These are phyloP conservation scores for Hericium coralloides DNA, from an alignment of 768 basidiomycete species.

Conservation along the genomic window DNA sequence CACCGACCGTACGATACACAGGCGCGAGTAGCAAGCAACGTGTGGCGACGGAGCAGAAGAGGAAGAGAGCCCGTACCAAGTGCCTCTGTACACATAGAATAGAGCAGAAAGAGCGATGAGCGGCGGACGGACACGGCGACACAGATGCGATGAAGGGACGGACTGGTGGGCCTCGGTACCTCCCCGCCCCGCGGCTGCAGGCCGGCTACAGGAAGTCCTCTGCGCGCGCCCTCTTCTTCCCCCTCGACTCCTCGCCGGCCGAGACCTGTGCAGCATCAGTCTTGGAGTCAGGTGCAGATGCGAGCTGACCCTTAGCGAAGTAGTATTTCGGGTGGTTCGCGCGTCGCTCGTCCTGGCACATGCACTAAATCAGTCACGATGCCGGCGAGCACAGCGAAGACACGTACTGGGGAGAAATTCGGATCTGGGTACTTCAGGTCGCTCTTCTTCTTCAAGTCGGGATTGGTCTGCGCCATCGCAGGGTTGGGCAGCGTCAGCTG, in stretches of 20 bases:
- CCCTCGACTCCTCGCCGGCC: slow-evolving; percentile 51
- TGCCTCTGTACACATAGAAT: not conserved
- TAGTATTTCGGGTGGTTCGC: slow-evolving; percentile 58
- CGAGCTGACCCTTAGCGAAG: slow-evolving; percentile 31
- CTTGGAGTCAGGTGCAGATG: slow-evolving; percentile 22
- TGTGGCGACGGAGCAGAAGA: not conserved
- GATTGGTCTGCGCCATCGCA: slow-evolving; percentile 53
- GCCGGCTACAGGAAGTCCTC: slow-evolving; percentile 65
- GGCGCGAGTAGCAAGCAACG: too few relatives aligned
- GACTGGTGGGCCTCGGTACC: slow-evolving; percentile 20
- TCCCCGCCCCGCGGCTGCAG: not conserved
- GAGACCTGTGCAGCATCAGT: slow-evolving; percentile 21
- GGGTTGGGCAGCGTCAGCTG: slow-evolving; percentile 44
- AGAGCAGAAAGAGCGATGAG: slow-evolving; percentile 13
- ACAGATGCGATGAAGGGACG: slow-evolving; percentile 20
- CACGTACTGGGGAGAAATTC: slow-evolving; percentile 69
- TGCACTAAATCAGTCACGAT: not conserved
- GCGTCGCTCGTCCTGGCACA: slow-evolving; percentile 65
- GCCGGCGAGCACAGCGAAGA: not conserved
- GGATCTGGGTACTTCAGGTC: slow-evolving; percentile 66
- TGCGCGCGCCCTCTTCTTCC: slow-evolving; percentile 79
- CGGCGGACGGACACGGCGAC: slow-evolving; percentile 8
- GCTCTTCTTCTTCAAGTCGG: slow-evolving; percentile 69
- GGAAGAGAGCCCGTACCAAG: slow-evolving; percentile 17
- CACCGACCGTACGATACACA: too few relatives aligned